phyloP scores from a whole-genome alignment of 352 stramenopile genomes.

The Phytophthora fragariae region DNA sequence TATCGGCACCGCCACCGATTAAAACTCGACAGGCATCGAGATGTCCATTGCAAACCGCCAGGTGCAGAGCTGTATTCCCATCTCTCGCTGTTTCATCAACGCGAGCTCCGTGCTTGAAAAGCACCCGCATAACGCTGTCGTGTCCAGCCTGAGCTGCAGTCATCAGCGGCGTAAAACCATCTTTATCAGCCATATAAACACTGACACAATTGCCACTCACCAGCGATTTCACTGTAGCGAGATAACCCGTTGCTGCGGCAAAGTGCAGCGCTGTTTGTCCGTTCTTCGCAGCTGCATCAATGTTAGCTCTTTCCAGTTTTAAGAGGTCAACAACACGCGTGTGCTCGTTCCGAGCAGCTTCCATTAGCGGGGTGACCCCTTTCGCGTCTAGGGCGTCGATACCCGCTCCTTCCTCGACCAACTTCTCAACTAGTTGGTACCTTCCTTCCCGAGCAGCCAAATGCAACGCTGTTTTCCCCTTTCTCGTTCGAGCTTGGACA shows the following conservation, averaged over 20 bases:
- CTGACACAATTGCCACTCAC: neutral
- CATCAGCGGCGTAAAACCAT: constrained; percentile 3
- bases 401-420: neutral
- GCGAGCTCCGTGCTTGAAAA: neutral
- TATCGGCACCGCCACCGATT: constrained; percentile 2
- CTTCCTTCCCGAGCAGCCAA: constrained; percentile 1
- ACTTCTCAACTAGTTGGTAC: neutral
- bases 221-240: neutral
- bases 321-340: neutral
- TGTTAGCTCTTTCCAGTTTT: neutral
- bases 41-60: constrained; percentile 1
- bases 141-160: neutral
- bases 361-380: neutral
- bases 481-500: neutral
- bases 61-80: constrained; percentile 7
- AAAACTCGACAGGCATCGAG: constrained; percentile 2
- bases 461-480: neutral
- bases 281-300: neutral
- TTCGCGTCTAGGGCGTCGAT: neutral
- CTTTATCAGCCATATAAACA: neutral
- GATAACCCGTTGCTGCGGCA: neutral
- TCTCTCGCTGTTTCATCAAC: neutral
- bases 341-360: constrained; percentile 1
- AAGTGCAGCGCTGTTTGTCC: constrained; percentile 4
- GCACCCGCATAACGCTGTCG: neutral